A percentile compares a stretch with the other conserved stretches of the same genome.
Evolutionary conservation across 1,284 basidiomycete genomes (phyloP).

Genomic region (Inonotus hispidus): DNA sequence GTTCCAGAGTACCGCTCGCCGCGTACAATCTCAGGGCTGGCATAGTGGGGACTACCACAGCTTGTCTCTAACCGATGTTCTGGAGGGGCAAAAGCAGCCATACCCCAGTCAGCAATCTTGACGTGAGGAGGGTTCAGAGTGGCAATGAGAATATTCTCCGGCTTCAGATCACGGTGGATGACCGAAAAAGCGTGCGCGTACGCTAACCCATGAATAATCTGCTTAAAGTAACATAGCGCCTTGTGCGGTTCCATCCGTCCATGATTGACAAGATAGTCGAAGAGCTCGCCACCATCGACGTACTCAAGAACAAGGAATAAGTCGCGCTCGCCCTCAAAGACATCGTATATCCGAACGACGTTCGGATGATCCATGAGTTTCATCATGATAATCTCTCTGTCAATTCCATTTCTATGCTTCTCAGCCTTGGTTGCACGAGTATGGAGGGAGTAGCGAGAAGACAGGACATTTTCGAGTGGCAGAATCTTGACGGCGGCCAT

Average conservation of each 20-base stretch:
- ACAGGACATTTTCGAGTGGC: slow-evolving; percentile 79
- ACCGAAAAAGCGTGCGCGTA: slow-evolving; percentile 99
- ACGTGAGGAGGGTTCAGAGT: slow-evolving; percentile 79
- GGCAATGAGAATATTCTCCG: slow-evolving; percentile 93
- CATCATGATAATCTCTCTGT: slow-evolving; percentile 99
- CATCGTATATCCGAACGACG: slow-evolving; percentile 91
- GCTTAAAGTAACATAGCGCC: slow-evolving; percentile 93
- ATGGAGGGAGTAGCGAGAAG: slow-evolving; percentile 69
- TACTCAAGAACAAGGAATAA: slow-evolving; percentile 97
- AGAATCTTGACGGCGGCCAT: slow-evolving; percentile 98
- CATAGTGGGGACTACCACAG: slow-evolving; percentile 98
- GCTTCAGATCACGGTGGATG: slow-evolving; percentile 98
- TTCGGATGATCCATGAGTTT: slow-evolving; percentile 98
- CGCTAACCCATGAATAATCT: slow-evolving; percentile 94
- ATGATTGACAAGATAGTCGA: slow-evolving; percentile 92
- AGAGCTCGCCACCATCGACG: slow-evolving; percentile 95
- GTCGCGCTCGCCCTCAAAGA: slow-evolving; percentile 91
- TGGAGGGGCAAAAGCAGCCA: slow-evolving; percentile 89
- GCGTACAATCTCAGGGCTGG: slow-evolving; percentile 96
- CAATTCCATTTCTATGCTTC: slow-evolving; percentile 88
- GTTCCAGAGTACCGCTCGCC: slow-evolving; percentile 92
- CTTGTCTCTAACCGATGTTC: slow-evolving; percentile 87
- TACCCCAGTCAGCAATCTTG: slow-evolving; percentile 99
- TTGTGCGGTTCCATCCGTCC: slow-evolving; percentile 80
- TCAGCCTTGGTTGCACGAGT: slow-evolving; percentile 76